Evolutionary conservation across 2,329 filamentous ascomycete species (phyloP).

Genomic region (Trichophyton benhamiae): DNA sequence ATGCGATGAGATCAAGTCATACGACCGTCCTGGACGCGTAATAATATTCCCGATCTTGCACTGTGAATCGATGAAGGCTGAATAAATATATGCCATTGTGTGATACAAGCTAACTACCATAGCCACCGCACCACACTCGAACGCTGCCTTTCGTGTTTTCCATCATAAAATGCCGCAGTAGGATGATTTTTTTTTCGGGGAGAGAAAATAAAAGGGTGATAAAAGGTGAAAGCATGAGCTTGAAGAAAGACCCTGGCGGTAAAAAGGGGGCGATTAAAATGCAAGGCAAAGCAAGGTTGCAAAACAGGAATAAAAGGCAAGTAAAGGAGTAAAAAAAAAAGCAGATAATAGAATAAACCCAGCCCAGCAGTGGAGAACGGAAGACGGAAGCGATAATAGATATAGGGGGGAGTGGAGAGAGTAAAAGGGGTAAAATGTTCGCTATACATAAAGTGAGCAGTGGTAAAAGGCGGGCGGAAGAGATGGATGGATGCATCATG

Average conservation of each 20-base stretch:
- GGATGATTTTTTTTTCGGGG: neutral
- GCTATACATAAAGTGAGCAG: neutral
- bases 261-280: too few species aligned
- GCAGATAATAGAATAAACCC: neutral
- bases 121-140: neutral
- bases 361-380: neutral
- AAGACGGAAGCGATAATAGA: neutral
- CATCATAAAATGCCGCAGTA: neutral
- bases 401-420: neutral
- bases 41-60: neutral
- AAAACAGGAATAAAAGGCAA: neutral
- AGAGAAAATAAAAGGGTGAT: neutral
- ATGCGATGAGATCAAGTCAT: neutral
- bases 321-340: neutral
- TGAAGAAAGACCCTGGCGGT: neutral
- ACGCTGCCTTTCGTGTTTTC: neutral
- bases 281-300: neutral
- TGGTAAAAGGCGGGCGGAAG: neutral
- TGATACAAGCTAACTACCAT: neutral
- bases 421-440: neutral
- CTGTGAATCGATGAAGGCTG: neutral
- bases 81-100: neutral
- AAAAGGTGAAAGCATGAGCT: neutral
- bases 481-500: conserved; percentile 1
- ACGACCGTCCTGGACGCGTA: neutral